phyloP scores from a whole-genome alignment of 169 alveolate species.

The Babesia ovis region DNA sequence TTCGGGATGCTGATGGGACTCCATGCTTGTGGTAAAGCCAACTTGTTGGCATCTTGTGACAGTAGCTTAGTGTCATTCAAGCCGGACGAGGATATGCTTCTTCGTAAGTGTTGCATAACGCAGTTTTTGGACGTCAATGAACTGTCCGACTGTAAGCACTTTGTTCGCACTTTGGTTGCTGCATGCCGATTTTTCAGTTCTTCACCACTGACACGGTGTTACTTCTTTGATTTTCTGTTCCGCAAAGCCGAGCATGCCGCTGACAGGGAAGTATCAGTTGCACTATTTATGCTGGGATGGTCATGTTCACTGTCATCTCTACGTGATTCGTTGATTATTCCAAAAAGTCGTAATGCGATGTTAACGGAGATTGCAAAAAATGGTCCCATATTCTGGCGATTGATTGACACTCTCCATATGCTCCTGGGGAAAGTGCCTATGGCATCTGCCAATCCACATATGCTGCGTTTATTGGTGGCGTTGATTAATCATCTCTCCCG shows the following conservation, averaged over 20 bases:
- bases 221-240: constrained; percentile 49
- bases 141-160: constrained; percentile 17
- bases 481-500: constrained; percentile 31
- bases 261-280: constrained; percentile 26
- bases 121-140: constrained; percentile 3
- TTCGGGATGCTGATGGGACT: constrained; percentile 38
- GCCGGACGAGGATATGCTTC: constrained; percentile 13
- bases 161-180: constrained; percentile 16
- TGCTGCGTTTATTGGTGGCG: constrained; percentile 15
- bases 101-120: background rate
- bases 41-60: constrained; percentile 26
- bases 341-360: background rate
- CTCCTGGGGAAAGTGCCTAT: constrained; percentile 9
- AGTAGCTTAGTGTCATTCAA: constrained; percentile 19
- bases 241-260: constrained; percentile 4
- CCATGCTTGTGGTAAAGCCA: constrained; percentile 19
- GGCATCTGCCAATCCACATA: constrained; percentile 8
- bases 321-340: background rate
- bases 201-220: constrained; percentile 1
- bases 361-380: background rate
- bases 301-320: constrained; percentile 19
- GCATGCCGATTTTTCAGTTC: constrained; percentile 31
- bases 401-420: constrained; percentile 16
- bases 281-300: constrained; percentile 43
- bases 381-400: constrained; percentile 26